These are phyloP conservation scores for Penicillium parvum DNA, from an alignment of 495 filamentous ascomycete genomes.

Conservation along the genomic window DNA sequence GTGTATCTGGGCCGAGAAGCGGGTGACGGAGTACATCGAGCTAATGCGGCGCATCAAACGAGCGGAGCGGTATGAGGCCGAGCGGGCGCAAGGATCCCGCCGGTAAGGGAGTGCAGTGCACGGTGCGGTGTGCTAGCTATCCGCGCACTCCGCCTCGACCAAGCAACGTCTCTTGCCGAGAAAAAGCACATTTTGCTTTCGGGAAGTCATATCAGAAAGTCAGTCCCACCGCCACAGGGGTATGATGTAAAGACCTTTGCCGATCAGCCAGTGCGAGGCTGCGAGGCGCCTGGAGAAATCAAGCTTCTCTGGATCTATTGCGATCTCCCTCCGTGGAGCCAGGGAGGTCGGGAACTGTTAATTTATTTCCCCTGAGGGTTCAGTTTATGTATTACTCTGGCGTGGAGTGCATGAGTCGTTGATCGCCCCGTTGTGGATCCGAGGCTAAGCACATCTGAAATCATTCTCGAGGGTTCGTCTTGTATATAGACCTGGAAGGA, in stretches of 20 bases:
- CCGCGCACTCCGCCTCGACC: too few relatives aligned
- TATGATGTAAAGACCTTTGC: too few relatives aligned
- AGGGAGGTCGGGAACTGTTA: slow-evolving; percentile 5
- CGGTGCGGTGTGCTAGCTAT: too few relatives aligned
- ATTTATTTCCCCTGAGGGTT: slow-evolving; percentile 8
- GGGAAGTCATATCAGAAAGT: too few relatives aligned
- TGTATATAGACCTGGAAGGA: neutral
- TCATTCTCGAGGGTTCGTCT: neutral
- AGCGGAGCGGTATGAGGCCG: slow-evolving; percentile 55
- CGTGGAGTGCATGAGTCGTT: slow-evolving; percentile 10
- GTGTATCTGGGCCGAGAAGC: slow-evolving; percentile 76
- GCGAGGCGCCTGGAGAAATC: neutral
- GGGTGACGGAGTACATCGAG: slow-evolving; percentile 61
- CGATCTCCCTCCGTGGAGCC: slow-evolving; percentile 15
- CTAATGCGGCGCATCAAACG: slow-evolving; percentile 53
- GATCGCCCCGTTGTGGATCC: slow-evolving; percentile 16
- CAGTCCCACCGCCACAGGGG: too few relatives aligned
- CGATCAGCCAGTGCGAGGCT: too few relatives aligned
- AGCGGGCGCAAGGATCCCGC: slow-evolving; percentile 43
- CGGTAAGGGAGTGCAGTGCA: too few relatives aligned
- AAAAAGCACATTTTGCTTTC: too few relatives aligned
- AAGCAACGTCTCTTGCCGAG: too few relatives aligned
- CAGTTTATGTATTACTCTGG: neutral
- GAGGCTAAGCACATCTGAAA: neutral
- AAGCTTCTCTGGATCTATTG: slow-evolving; percentile 18